These are phyloP conservation scores for Crepidotus variabilis DNA, from an alignment of 768 basidiomycete genomes.

Conservation along the genomic window DNA sequence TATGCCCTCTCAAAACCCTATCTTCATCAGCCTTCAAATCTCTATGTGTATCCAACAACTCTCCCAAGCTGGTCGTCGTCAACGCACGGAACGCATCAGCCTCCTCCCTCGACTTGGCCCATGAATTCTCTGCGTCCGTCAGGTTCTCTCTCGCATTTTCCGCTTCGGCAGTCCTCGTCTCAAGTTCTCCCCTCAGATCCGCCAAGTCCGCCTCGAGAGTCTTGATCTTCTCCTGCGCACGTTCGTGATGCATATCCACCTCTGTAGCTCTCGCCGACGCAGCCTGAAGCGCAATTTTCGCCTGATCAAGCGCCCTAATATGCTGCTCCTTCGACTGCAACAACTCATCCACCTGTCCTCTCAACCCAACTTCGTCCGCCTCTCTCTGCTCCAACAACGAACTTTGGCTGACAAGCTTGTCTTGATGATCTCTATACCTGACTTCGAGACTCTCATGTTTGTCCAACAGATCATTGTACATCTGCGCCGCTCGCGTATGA, in stretches of 20 bases:
- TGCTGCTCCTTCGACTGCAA: conserved; percentile 74
- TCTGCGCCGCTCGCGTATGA: conserved; percentile 58
- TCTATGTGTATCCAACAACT: conserved; percentile 84
- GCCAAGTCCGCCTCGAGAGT: conserved; percentile 74
- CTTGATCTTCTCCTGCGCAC: conserved; percentile 63
- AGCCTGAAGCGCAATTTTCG: conserved; percentile 70
- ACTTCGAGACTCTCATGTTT: conserved; percentile 56
- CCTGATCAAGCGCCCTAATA: conserved; percentile 83
- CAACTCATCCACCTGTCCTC: conserved; percentile 70
- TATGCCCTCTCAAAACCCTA: conserved; percentile 66
- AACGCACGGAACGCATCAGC: conserved; percentile 85
- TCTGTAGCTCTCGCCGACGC: conserved; percentile 78
- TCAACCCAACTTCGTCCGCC: conserved; percentile 66
- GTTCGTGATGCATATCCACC: conserved; percentile 68
- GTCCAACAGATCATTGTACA: conserved; percentile 69
- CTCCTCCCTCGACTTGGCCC: conserved; percentile 90
- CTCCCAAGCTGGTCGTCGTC: conserved; percentile 82
- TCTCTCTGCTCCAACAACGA: conserved; percentile 75
- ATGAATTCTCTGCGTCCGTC: conserved; percentile 82
- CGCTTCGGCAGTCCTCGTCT: conserved; percentile 67
- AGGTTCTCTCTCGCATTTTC: conserved; percentile 65
- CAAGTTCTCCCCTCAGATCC: conserved; percentile 79
- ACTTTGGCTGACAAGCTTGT: conserved; percentile 68
- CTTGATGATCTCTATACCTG: conserved; percentile 71
- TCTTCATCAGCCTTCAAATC: conserved; percentile 85